Percentiles rank a stretch among this genome's conserved stretches.
phyloP scores from a whole-genome alignment of 2,329 filamentous ascomycete genomes.

The Fusarium incarnatum region DNA sequence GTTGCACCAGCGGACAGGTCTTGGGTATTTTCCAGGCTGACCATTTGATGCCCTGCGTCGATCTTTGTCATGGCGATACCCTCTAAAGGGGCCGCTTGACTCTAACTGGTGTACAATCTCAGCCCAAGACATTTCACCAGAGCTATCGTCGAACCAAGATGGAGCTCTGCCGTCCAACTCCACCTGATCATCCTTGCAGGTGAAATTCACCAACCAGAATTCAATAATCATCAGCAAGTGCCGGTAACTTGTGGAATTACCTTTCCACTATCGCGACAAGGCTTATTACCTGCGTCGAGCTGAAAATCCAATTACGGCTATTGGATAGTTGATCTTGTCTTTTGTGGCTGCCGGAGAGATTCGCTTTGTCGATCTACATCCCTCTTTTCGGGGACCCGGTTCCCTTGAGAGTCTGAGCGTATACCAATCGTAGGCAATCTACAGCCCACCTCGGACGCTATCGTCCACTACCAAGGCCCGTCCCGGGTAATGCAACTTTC shows the following conservation, averaged over 20 bases:
- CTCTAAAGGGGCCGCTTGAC: conserved; percentile 3
- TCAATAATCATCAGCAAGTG: conserved; percentile 29
- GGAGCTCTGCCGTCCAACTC: conserved; percentile 13
- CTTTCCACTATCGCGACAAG: conserved; percentile 10
- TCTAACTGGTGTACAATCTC: conserved; percentile 12
- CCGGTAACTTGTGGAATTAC: conserved; percentile 17
- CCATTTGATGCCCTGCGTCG: conserved; percentile 9
- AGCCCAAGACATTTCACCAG: conserved; percentile 24
- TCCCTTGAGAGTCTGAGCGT: conserved; percentile 12
- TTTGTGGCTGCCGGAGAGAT: conserved; percentile 15
- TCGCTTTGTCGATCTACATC: conserved; percentile 25
- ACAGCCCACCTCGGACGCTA: conserved; percentile 33
- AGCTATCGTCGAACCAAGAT: conserved; percentile 15
- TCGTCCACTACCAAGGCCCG: conserved; percentile 35
- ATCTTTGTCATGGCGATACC: conserved; percentile 29
- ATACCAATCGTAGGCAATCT: conserved; percentile 26
- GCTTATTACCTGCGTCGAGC: conserved; percentile 21
- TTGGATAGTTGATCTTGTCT: conserved; percentile 1
- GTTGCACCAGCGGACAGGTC: conserved; percentile 12
- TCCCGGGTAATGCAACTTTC: conserved; percentile 17
- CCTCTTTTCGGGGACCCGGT: conserved; percentile 5
- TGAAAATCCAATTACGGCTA: conserved; percentile 22
- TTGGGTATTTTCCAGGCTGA: conserved; percentile 19
- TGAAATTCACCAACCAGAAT: conserved; percentile 28
- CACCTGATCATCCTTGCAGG: conserved; percentile 21